phyloP scores from a whole-genome alignment of 2,329 filamentous ascomycete genomes.

The Alternaria sp. region DNA sequence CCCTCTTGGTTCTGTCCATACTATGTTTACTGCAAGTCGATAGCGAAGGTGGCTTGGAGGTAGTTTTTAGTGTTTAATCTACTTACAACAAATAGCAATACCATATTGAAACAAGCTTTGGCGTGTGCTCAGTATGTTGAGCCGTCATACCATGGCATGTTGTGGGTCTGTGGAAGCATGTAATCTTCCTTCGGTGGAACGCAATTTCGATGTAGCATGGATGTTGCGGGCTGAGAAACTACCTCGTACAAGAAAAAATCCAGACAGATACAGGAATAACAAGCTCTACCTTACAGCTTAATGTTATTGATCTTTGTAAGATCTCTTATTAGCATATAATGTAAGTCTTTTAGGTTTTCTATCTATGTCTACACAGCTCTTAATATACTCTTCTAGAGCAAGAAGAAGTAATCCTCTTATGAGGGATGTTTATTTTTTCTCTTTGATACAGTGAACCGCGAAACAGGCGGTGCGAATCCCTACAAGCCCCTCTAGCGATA shows the following conservation, averaged over 20 bases:
- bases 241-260: too few species aligned
- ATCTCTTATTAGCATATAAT: too few species aligned
- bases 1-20: conserved; percentile 3
- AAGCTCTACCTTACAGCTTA: too few species aligned
- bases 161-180: neutral
- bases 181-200: neutral
- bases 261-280: too few species aligned
- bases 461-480: neutral
- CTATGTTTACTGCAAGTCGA: conserved; percentile 10
- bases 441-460: neutral
- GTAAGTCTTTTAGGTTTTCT: too few species aligned
- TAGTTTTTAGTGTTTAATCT: conserved; percentile 26
- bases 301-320: too few species aligned
- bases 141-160: neutral
- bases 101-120: neutral
- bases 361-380: too few species aligned
- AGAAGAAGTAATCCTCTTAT: too few species aligned
- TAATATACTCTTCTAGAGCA: too few species aligned
- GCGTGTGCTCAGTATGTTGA: neutral
- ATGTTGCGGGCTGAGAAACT: neutral
- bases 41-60: conserved; percentile 21
- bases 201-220: neutral
- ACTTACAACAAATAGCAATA: conserved; percentile 7
- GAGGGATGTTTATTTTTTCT: too few species aligned
- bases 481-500: neutral